Conservation (phyloP, 768 basidiomycete genomes). For the Auricularia auricula-judae region DNA sequence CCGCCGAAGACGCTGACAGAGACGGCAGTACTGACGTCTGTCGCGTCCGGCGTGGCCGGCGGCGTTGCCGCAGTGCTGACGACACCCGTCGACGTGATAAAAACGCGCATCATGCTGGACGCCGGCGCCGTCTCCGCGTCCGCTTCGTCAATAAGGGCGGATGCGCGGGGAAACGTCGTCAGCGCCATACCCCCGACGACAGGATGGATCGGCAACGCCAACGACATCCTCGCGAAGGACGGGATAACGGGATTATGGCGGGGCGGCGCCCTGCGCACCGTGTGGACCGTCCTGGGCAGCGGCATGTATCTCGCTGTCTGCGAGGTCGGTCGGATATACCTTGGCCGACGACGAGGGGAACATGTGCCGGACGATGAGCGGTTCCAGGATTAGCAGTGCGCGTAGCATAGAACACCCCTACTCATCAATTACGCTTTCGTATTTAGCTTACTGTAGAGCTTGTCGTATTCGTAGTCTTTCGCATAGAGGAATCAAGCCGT, state of each 20-base stretch:
- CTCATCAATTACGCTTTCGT: too few species aligned
- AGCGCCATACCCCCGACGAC: neutral
- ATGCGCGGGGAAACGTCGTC: neutral
- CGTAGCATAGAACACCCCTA: too few species aligned
- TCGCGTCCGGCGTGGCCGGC: conserved; percentile 86
- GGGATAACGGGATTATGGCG: neutral
- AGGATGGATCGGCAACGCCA: neutral
- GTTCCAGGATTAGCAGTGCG: too few species aligned
- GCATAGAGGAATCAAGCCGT: too few species aligned
- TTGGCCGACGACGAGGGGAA: neutral
- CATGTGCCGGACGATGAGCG: too few species aligned
- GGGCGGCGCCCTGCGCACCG: neutral
- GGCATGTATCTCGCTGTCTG: neutral
- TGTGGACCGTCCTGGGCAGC: neutral
- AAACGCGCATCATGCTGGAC: conserved; percentile 95
- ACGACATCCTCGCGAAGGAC: neutral
- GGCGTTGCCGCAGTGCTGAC: conserved; percentile 82
- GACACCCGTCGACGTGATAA: conserved; percentile 92
- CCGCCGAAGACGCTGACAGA: conserved; percentile 49
- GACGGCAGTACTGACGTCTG: conserved; percentile 52
- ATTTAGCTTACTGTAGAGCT: too few species aligned
- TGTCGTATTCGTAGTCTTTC: too few species aligned
- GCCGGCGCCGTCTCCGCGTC: neutral
- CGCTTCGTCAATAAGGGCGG: neutral
- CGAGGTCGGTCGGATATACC: neutral